Percentiles rank a stretch among this genome's conserved stretches.
Conservation (phyloP, 176 grass and related monocot genomes). For the Hordeum marinum region DNA sequence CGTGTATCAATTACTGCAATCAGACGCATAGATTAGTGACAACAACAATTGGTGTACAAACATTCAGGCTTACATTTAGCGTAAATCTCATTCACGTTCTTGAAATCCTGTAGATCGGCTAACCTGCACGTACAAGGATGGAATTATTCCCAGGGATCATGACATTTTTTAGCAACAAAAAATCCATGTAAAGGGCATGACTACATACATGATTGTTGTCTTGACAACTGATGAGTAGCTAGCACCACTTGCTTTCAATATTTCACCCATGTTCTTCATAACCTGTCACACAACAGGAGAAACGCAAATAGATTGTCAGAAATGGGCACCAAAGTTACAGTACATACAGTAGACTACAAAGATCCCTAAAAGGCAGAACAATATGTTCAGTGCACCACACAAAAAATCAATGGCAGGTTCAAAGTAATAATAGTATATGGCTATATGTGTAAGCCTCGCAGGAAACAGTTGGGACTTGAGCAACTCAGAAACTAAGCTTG, state of each 20-base stretch:
- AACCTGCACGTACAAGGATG: slow-evolving; percentile 48
- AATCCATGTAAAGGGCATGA: neutral
- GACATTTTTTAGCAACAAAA: neutral
- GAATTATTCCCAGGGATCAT: slow-evolving; percentile 6
- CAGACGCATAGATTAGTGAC: neutral
- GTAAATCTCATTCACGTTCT: slow-evolving; percentile 94
- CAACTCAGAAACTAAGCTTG: neutral
- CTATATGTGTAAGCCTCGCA: neutral
- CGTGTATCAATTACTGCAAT: neutral
- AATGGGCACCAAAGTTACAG: neutral
- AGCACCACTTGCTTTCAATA: slow-evolving; percentile 87
- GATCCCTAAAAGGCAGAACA: neutral
- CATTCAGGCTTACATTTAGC: slow-evolving; percentile 67
- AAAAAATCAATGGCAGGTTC: neutral
- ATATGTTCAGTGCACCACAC: neutral
- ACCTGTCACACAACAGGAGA: slow-evolving; percentile 33
- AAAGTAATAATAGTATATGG: neutral
- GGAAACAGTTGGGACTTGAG: neutral
- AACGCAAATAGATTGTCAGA: neutral
- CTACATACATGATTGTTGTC: slow-evolving; percentile 85
- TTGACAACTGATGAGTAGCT: slow-evolving; percentile 94
- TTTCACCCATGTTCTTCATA: slow-evolving; percentile 95
- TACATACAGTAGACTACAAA: no score
- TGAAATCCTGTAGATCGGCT: slow-evolving; percentile 92
- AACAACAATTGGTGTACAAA: neutral